Conservation (phyloP, 768 basidiomycete species). For the Thelephora ganbajun region DNA sequence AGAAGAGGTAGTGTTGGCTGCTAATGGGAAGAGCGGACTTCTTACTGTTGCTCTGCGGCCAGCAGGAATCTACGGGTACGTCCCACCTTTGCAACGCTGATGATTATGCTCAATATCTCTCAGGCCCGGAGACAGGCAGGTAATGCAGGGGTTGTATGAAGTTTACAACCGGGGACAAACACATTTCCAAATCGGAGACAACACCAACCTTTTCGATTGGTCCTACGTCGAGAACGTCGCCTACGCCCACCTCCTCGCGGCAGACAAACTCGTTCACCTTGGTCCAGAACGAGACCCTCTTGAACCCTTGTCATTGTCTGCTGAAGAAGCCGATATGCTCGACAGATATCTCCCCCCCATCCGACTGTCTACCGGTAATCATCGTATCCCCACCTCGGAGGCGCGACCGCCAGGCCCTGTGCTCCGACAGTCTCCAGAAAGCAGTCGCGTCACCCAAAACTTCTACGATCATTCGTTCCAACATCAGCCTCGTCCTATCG, state of each 20-base stretch:
- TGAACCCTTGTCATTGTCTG: neutral
- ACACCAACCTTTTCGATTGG: slow-evolving; percentile 90
- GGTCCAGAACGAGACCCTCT: slow-evolving; percentile 15
- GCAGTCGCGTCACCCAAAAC: slow-evolving; percentile 37
- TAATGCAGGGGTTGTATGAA: slow-evolving; percentile 63
- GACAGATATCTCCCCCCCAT: slow-evolving; percentile 42
- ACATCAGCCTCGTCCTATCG: slow-evolving; percentile 35
- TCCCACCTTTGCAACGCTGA: slow-evolving; percentile 1
- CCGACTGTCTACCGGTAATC: slow-evolving; percentile 46
- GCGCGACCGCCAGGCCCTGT: slow-evolving; percentile 80
- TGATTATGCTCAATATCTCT: neutral
- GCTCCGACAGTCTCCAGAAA: slow-evolving; percentile 44
- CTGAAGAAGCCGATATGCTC: slow-evolving; percentile 25
- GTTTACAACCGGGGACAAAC: slow-evolving; percentile 76
- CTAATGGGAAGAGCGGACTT: slow-evolving; percentile 76
- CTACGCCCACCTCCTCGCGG: slow-evolving; percentile 84
- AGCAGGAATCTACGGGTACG: slow-evolving; percentile 91
- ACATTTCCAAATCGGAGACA: slow-evolving; percentile 87
- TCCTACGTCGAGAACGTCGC: slow-evolving; percentile 96
- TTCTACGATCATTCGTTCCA: slow-evolving; percentile 35
- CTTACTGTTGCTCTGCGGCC: slow-evolving; percentile 85
- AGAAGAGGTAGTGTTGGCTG: slow-evolving; percentile 67
- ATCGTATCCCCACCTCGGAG: slow-evolving; percentile 62
- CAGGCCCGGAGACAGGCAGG: slow-evolving; percentile 87
- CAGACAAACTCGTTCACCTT: slow-evolving; percentile 50